Evolutionary conservation across 192 early-diverging fungal genomes (phyloP), one percentile per base, ranked within the genome.

Genomic region (Coemansia biformis): DNA sequence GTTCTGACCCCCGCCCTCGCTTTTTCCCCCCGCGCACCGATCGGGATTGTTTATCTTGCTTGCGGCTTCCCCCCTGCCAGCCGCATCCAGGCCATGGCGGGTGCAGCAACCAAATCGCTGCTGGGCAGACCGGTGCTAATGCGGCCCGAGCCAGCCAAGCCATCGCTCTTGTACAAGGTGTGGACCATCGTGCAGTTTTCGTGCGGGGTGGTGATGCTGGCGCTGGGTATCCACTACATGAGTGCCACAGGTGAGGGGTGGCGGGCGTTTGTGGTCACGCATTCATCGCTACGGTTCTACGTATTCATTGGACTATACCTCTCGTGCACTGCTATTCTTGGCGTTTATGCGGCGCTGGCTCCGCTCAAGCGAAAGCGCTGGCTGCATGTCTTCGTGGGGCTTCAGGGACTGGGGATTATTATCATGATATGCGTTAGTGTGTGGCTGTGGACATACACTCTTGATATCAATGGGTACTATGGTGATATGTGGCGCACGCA

Each of bases 361-460:
- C 67, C 67, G 13, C 46, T 55, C 5, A 49, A 54, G 29, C 54
- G 67, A 19, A 57, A 37, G 38, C 21, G 49, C 1, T 39, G 63
- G 33, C 46, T 70, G 8, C 43, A 63, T 14, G 43, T 16, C 7
- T 63, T 54, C 48, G 43, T 61, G 10, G 30, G 34, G 1, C 43
- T 49, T 7, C 33, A 54, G 33, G 41, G 47, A 0, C 15, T 63
- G 13, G 43, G 46, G 1, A 55, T 58, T 18, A 10, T 70, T 0
- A 50, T 59, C 22, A 59, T 54, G 43, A 4, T 63, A 2, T 48
- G 55, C n/a, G 44, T 63, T 2, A 48, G 51, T 22, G 18, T 70
- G 1, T 63, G 55, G 59, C 38, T 70, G 5, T 70, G 67, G 67
- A 63, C 56, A 4, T 40, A 59, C 29, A 70, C 67, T 8, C 33